Evolutionary conservation across 345 rosid genomes (phyloP).

Genomic region (Populus davidiana): DNA sequence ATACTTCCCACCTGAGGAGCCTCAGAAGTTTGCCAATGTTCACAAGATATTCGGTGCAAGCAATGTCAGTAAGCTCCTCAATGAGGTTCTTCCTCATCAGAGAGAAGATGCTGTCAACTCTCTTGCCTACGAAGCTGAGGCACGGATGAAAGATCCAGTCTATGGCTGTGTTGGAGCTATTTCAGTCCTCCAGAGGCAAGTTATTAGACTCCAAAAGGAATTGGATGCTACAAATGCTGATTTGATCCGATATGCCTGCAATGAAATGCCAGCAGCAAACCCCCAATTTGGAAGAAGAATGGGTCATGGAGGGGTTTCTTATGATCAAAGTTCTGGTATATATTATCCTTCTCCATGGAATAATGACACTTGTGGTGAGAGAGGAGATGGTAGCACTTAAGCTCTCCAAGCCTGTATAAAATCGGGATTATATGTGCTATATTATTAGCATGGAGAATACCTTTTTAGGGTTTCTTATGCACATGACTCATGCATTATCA

Average conservation of each 20-base stretch:
- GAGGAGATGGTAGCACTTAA: constrained; percentile 14
- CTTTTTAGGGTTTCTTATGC: constrained; percentile 31
- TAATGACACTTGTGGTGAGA: constrained; percentile 3
- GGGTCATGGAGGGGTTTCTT: constrained; percentile 3
- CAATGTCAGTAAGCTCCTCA: constrained; percentile 29
- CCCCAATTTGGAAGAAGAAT: constrained; percentile 11
- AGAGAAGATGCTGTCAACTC: constrained; percentile 39
- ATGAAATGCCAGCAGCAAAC: constrained; percentile 5
- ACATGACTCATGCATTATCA: constrained; percentile 1
- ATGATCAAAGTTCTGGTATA: constrained; percentile 7
- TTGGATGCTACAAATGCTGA: constrained; percentile 34
- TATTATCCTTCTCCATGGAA: constrained; percentile 24
- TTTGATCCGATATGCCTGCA: constrained; percentile 26
- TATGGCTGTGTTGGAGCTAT: constrained; percentile 38
- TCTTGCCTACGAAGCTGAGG: constrained; percentile 37
- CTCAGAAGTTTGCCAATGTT: constrained; percentile 28
- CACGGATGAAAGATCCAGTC: constrained; percentile 33
- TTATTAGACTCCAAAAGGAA: constrained; percentile 31
- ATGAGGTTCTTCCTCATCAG: constrained; percentile 32
- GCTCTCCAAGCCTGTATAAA: not conserved
- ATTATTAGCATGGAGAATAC: not conserved
- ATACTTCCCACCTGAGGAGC: constrained; percentile 32
- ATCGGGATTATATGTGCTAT: not conserved
- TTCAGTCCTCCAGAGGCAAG: constrained; percentile 34
- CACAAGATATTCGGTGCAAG: constrained; percentile 38